Evolutionary conservation across 2,329 filamentous ascomycete species (phyloP), one percentile per base, ranked within the genome.

Genomic region (Exophiala xenobiotica): DNA sequence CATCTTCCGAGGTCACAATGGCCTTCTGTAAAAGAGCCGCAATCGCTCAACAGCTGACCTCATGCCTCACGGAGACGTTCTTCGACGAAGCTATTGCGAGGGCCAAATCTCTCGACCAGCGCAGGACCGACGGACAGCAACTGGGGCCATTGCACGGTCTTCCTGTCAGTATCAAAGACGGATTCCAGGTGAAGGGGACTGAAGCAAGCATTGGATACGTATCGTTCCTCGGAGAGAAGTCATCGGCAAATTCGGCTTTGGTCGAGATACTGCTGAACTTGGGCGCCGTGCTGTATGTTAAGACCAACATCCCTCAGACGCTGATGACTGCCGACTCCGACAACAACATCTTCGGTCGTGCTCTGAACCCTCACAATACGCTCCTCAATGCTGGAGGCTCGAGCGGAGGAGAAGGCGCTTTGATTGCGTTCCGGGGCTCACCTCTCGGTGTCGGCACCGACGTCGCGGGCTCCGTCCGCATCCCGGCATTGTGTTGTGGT

Each of bases 231-330:
- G 59, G 59, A 18, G 64, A 65, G 33, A 66, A 65, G 1, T 64
- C 66, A 1, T 39, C 50, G 11, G 53, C 43, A 3, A 63, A 63
- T 5, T 62, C 61, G 27, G 60, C 64, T 2, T 49, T 68, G 20
- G 65, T 66, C 11, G 56, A 62, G 9, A 58, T 74, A 19, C 61
- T 80, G 9, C 64, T 76, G 2, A 61, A 62, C 11, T 66, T 70
- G 3, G 77, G 77, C 4, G 77, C 78, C 1, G 55, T 62, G 2
- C 46, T 52, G 27, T 59, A 52, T 49, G 71, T 80, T 63, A 79
- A 81, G 63, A 81, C 78, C 3, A 80, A 80, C 53, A 65, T 81
- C 1, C 78, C 79, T 2, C 75, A 78, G 53, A 79, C 76, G 0
- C 70, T 81, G 57, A 75, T 78, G 74, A 65, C 65, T 1, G 62